Evolutionary conservation across 768 basidiomycete species (phyloP).

Genomic region (Termitomyces sp.): DNA sequence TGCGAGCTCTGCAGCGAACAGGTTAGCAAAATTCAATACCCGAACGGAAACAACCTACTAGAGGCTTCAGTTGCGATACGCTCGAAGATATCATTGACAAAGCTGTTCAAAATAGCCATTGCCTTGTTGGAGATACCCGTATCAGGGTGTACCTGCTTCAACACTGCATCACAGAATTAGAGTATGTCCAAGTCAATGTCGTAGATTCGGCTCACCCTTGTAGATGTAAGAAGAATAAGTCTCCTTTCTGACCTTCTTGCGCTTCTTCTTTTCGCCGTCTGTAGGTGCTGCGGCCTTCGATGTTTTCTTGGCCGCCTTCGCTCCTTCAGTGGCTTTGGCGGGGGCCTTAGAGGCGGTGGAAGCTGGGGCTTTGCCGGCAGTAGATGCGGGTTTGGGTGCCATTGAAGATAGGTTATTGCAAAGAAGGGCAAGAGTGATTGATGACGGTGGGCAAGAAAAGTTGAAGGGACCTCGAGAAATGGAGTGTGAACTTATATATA

Average conservation of each 20-base stretch:
- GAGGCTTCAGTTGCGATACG: slow-evolving; percentile 91
- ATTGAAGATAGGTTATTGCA: slow-evolving; percentile 31
- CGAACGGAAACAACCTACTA: slow-evolving; percentile 44
- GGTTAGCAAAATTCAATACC: slow-evolving; percentile 1
- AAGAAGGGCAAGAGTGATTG: slow-evolving; percentile 5
- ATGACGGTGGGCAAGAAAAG: slow-evolving; percentile 19
- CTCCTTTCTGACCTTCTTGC: slow-evolving; percentile 83
- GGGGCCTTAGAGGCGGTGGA: slow-evolving; percentile 72
- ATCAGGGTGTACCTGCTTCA: slow-evolving; percentile 97
- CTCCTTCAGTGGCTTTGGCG: slow-evolving; percentile 56
- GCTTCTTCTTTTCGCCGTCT: slow-evolving; percentile 83
- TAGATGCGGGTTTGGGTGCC: slow-evolving; percentile 76
- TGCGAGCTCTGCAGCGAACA: slow-evolving; percentile 72
- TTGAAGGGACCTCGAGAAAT: slow-evolving; percentile 14
- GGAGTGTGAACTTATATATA: slow-evolving; percentile 27
- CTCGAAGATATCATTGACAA: slow-evolving; percentile 94
- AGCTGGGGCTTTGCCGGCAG: slow-evolving; percentile 79
- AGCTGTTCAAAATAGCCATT: slow-evolving; percentile 95
- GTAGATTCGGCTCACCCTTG: slow-evolving; percentile 51
- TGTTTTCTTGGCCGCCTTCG: slow-evolving; percentile 82
- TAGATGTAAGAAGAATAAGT: slow-evolving; percentile 93
- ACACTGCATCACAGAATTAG: slow-evolving; percentile 45
- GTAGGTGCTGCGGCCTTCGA: slow-evolving; percentile 59
- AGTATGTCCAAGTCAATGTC: neutral
- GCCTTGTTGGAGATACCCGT: slow-evolving; percentile 99